Evolutionary conservation across 1,284 basidiomycete genomes (phyloP).

Genomic region (Kalmanozyma brasiliensis): DNA sequence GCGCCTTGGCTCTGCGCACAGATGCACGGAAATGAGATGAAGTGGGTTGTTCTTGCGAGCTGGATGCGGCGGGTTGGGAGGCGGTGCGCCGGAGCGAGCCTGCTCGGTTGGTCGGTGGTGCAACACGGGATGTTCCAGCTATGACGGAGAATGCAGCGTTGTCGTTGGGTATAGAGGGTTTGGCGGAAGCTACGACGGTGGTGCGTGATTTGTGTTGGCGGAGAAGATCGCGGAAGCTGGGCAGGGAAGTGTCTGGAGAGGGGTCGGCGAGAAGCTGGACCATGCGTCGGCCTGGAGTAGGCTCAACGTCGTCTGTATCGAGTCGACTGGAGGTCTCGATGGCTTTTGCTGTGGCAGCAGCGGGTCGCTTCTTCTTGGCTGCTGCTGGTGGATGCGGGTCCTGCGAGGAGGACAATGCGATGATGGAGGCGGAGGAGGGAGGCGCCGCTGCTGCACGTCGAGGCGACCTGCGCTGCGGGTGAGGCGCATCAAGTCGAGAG

Average conservation of each 20-base stretch:
- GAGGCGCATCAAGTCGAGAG: constrained; percentile 12
- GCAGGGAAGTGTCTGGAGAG: constrained; percentile 36
- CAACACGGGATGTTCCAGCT: constrained; percentile 3
- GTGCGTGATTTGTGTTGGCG: constrained; percentile 6
- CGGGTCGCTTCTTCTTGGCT: neutral
- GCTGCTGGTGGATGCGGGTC: constrained; percentile 7
- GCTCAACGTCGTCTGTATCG: neutral
- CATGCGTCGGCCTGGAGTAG: constrained; percentile 18
- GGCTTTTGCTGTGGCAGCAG: neutral
- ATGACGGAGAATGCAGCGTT: neutral
- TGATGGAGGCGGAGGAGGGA: constrained; percentile 20
- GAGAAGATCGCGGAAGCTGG: constrained; percentile 35
- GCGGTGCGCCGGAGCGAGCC: constrained; percentile 32
- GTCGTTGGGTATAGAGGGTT: neutral
- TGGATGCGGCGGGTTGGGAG: constrained; percentile 23
- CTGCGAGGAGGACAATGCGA: constrained; percentile 34
- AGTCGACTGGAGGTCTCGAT: too few relatives aligned
- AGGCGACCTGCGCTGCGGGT: constrained; percentile 13
- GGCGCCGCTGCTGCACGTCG: constrained; percentile 3
- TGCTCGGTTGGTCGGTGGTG: constrained; percentile 10
- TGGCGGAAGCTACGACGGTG: neutral
- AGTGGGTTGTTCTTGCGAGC: constrained; percentile 36
- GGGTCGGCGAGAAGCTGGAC: constrained; percentile 21
- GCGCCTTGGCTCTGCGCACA: constrained; percentile 7
- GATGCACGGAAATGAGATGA: constrained; percentile 12